These are phyloP conservation scores for Polymyxa betae DNA, from an alignment of 208 protist genomes.

Conservation along the genomic window DNA sequence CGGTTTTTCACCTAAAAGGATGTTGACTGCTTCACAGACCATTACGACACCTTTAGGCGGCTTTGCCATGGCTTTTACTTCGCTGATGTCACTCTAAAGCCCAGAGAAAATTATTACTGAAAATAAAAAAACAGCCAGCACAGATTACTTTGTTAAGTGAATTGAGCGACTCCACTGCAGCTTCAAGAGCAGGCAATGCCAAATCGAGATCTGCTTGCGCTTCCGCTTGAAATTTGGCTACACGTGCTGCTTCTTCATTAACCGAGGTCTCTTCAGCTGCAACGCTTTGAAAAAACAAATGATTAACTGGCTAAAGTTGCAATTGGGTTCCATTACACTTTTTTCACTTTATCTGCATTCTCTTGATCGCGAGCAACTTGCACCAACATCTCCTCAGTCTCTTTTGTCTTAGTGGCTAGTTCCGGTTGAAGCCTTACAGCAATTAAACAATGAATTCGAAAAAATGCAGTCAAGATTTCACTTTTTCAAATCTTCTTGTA, in stretches of 20 bases:
- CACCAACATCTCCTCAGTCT: slow-evolving; percentile 87
- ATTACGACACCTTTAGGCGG: slow-evolving; percentile 89
- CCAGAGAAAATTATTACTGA: no score
- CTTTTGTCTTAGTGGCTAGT: slow-evolving; percentile 85
- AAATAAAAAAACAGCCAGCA: no score
- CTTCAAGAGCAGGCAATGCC: slow-evolving; percentile 87
- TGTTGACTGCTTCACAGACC: slow-evolving; percentile 91
- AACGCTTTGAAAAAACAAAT: slow-evolving; percentile 71
- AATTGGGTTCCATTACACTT: slow-evolving; percentile 49
- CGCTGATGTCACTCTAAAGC: slow-evolving; percentile 82
- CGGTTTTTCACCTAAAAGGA: slow-evolving; percentile 85
- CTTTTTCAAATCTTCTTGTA: slow-evolving; percentile 89
- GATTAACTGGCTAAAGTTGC: neutral
- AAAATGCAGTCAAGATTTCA: neutral
- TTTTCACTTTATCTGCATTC: slow-evolving; percentile 81
- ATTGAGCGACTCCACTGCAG: slow-evolving; percentile 87
- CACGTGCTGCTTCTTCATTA: slow-evolving; percentile 71
- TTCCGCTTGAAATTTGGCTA: slow-evolving; percentile 85
- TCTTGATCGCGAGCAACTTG: slow-evolving; percentile 85
- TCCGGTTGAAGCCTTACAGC: slow-evolving; percentile 84
- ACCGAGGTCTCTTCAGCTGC: slow-evolving; percentile 80
- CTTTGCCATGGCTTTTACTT: slow-evolving; percentile 88
- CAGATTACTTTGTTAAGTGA: slow-evolving; percentile 77
- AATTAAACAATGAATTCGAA: neutral
- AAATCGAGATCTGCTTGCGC: slow-evolving; percentile 89